Conservation (phyloP, 2,329 filamentous ascomycete genomes). For the Diaporthe helianthi region DNA sequence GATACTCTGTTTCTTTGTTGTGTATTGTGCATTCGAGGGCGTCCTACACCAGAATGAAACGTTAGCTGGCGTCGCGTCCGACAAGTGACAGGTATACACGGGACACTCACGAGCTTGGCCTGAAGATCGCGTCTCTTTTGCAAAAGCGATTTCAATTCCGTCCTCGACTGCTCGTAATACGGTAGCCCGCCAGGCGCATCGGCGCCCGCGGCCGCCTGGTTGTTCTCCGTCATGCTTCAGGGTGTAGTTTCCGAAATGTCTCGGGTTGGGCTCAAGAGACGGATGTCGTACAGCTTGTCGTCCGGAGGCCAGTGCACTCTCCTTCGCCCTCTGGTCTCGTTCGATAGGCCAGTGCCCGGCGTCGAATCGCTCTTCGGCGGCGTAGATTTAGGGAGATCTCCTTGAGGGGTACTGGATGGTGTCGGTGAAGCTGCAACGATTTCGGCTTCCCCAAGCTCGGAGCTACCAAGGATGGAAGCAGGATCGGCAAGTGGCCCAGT, state of each 20-base stretch:
- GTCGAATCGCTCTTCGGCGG: neutral
- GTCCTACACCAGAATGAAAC: conserved; percentile 32
- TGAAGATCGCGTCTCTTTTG: conserved; percentile 67
- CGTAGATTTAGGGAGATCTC: neutral
- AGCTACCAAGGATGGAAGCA: neutral
- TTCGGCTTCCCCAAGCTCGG: neutral
- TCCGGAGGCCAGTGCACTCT: conserved; percentile 11
- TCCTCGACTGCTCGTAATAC: conserved; percentile 76
- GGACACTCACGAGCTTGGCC: conserved; percentile 41
- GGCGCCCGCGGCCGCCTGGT: conserved; percentile 40
- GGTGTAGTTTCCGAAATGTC: neutral
- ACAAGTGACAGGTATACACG: no score
- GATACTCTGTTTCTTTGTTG: conserved; percentile 83
- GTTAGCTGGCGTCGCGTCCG: neutral
- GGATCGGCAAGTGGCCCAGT: neutral
- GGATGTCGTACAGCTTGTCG: conserved; percentile 12
- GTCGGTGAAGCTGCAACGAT: neutral
- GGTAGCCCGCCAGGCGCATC: conserved; percentile 59
- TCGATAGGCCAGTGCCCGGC: neutral
- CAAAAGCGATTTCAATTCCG: conserved; percentile 71
- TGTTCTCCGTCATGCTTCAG: conserved; percentile 44
- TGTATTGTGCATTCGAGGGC: conserved; percentile 78
- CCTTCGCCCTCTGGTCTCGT: neutral
- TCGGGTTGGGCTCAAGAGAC: conserved; percentile 12
- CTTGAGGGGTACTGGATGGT: neutral